Evolutionary conservation across 2,329 filamentous ascomycete species (phyloP).

Genomic region (Aaosphaeria arxii): DNA sequence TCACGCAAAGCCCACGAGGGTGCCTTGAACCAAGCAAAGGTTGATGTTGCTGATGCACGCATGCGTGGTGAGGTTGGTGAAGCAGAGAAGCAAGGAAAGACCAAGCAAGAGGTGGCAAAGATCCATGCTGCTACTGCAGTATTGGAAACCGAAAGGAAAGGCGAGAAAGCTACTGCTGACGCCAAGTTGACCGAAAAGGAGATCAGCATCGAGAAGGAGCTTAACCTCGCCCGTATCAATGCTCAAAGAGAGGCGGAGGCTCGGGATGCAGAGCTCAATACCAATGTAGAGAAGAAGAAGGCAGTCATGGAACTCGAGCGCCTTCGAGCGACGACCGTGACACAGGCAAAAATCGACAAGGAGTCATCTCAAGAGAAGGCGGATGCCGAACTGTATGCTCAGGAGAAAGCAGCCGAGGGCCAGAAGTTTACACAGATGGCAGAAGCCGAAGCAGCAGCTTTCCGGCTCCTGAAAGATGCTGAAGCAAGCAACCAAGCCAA

Average conservation of each 20-base stretch:
- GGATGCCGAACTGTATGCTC: conserved; percentile 54
- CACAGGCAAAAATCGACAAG: conserved; percentile 68
- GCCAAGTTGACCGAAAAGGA: conserved; percentile 71
- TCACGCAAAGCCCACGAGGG: conserved; percentile 83
- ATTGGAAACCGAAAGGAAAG: conserved; percentile 78
- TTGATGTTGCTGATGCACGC: conserved; percentile 57
- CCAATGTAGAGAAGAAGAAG: conserved; percentile 72
- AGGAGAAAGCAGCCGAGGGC: conserved; percentile 49
- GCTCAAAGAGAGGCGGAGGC: conserved; percentile 71
- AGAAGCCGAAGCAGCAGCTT: conserved; percentile 54
- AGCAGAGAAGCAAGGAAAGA: conserved; percentile 72
- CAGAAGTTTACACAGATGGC: conserved; percentile 60
- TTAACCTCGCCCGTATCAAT: conserved; percentile 72
- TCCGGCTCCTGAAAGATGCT: conserved; percentile 38
- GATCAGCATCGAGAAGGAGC: conserved; percentile 68
- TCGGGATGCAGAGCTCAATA: conserved; percentile 77
- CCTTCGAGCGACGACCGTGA: conserved; percentile 72
- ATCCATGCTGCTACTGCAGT: conserved; percentile 84
- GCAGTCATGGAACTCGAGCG: conserved; percentile 78
- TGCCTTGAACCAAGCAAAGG: conserved; percentile 74
- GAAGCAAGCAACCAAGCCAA: conserved; percentile 43
- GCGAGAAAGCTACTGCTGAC: conserved; percentile 76
- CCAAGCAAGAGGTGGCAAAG: conserved; percentile 83
- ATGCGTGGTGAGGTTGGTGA: conserved; percentile 72
- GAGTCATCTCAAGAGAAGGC: conserved; percentile 68